Evolutionary conservation across 352 stramenopile genomes (phyloP).

Genomic region (Phytophthora aleatoria): DNA sequence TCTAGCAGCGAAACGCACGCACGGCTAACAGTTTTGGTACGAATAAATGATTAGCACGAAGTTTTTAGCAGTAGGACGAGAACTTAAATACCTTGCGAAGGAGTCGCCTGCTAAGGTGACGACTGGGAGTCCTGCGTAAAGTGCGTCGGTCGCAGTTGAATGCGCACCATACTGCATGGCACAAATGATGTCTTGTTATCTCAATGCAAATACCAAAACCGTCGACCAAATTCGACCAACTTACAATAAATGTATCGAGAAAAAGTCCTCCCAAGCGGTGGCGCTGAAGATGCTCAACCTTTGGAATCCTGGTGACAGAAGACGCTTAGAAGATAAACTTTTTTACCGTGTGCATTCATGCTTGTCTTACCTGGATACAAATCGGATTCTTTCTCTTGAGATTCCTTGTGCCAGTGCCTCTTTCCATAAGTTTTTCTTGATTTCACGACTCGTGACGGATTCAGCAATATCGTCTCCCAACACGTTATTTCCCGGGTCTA

Average conservation of each 20-base stretch:
- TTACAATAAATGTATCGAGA: constrained; percentile 89
- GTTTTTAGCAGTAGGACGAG: neutral
- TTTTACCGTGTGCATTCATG: neutral
- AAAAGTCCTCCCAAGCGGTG: constrained; percentile 84
- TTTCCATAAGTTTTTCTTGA: constrained; percentile 53
- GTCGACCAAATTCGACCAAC: constrained; percentile 1
- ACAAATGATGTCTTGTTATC: neutral
- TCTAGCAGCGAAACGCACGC: constrained; percentile 52
- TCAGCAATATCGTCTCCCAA: constrained; percentile 13
- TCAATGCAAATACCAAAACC: too few species aligned
- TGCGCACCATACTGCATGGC: constrained; percentile 89
- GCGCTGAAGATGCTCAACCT: constrained; percentile 78
- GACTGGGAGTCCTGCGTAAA: constrained; percentile 87
- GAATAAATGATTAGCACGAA: constrained; percentile 1
- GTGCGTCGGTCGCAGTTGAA: constrained; percentile 90
- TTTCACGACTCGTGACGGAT: constrained; percentile 35
- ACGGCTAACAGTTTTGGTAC: constrained; percentile 34
- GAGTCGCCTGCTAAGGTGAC: constrained; percentile 80
- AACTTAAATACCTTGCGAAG: constrained; percentile 48
- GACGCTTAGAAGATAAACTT: neutral
- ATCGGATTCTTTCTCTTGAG: constrained; percentile 47
- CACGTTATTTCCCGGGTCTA: constrained; percentile 45
- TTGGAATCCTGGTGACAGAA: constrained; percentile 46
- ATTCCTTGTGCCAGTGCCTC: constrained; percentile 67
- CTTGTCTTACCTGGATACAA: constrained; percentile 47